These are phyloP conservation scores for Cokeromyces recurvatus DNA, from an alignment of 371 early-diverging fungal genomes.

Conservation along the genomic window DNA sequence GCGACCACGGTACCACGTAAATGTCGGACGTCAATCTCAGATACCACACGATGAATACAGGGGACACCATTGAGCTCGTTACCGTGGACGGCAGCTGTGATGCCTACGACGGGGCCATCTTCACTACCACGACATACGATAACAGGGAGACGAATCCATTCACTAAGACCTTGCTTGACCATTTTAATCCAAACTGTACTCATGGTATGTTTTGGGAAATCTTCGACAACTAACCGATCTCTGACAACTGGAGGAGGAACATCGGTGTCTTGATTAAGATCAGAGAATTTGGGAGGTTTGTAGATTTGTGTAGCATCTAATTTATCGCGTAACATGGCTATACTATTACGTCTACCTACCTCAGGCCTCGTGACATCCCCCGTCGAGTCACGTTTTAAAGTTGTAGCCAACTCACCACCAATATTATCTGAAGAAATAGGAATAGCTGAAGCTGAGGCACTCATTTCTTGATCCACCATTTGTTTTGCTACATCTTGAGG, in stretches of 20 bases:
- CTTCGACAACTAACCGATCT: constrained; percentile 60
- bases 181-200: constrained; percentile 72
- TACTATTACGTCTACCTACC: constrained; percentile 17
- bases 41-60: constrained; percentile 75
- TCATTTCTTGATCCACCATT: constrained; percentile 16
- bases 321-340: constrained; percentile 20
- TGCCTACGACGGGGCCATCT: constrained; percentile 31
- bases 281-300: constrained; percentile 49
- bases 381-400: constrained; percentile 2
- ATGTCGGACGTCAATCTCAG: constrained; percentile 68
- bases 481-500: constrained; percentile 20
- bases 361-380: neutral
- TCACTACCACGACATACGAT: constrained; percentile 65
- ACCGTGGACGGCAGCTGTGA: constrained; percentile 84
- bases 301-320: constrained; percentile 48
- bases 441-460: constrained; percentile 21
- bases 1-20: constrained; percentile 85
- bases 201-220: constrained; percentile 58
- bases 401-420: constrained; percentile 19
- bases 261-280: constrained; percentile 48
- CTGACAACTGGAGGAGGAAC: constrained; percentile 63
- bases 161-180: constrained; percentile 64
- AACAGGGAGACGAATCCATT: constrained; percentile 66
- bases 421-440: constrained; percentile 17
- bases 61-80: constrained; percentile 92